Base-by-base conservation (phyloP, 805 yeast genomes). In the Cyberlindnera japonica region DNA sequence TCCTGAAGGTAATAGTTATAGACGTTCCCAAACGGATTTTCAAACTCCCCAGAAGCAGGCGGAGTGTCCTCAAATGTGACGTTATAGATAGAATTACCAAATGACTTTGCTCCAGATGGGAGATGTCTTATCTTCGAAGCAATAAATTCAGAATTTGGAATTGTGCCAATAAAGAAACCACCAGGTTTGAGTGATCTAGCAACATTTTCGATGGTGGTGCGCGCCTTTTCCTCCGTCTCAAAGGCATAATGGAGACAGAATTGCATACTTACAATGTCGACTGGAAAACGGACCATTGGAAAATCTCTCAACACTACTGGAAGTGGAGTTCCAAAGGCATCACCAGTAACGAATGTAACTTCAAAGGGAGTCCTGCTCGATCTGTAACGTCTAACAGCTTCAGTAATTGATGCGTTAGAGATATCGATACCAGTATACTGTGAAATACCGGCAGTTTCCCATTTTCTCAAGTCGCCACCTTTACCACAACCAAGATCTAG, bases 401-500 rank as follows among this genome's bases (percentile, higher is more conserved):
- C 96, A 37, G 74, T 69, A 37, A 93, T 80, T 6, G 96, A 85
- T 4, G 83, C 82, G 59, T 90, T 93, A 15, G 96, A 89, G 32
- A 93, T 81, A 63, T 93, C 99, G 21, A 93, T 72, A 2, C 99
- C 99, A 40, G 90, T 79, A 50, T 84, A 86, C 35, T 89, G 90
- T 17, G 77, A 72, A 3, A 87, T 75, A 16, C 75, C 68, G 1
- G 87, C 83, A 51, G 77, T 77, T 37, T 81, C 84, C 80, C 95
- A 91, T 60, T 93, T 93, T 52, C 83, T 78, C 54, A 93, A 66
- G 65, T 93, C 99, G 20, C 99, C 99, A 38, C 99, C 99, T 61
- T 93, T 95, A 12, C 99, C 99, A 63, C 98, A 90, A 13, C 96
- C 96, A 41, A 91, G 63, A 57, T 93, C 99, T 15, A 93, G 65